Evolutionary conservation across 2,329 filamentous ascomycete species (phyloP).

Genomic region (Colletotrichum abscissum): DNA sequence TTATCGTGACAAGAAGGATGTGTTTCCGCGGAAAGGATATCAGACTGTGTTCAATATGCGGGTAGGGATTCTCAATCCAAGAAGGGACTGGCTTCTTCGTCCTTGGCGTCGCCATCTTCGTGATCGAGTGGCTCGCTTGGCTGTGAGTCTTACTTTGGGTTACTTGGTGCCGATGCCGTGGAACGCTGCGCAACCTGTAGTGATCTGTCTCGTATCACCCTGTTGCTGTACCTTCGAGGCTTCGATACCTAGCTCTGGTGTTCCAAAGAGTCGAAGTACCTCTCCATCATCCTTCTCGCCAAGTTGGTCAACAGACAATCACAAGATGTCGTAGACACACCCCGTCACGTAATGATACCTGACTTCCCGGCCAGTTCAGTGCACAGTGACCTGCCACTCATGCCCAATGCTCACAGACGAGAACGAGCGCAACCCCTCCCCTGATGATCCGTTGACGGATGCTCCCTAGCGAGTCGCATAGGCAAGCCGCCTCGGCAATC

Average conservation of each 20-base stretch:
- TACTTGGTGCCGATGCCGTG: background rate
- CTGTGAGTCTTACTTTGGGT: background rate
- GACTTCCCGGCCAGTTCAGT: background rate
- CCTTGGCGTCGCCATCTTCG: slow-evolving; percentile 38
- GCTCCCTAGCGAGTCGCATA: background rate
- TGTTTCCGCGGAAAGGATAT: slow-evolving; percentile 53
- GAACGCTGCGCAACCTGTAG: background rate
- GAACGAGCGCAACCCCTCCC: background rate
- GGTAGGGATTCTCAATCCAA: slow-evolving; percentile 47
- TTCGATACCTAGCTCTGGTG: too few relatives aligned
- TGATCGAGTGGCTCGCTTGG: background rate
- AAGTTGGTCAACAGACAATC: background rate
- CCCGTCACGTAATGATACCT: background rate
- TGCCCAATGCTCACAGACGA: background rate
- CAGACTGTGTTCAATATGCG: slow-evolving; percentile 45
- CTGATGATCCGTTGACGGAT: background rate
- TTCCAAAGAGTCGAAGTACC: background rate
- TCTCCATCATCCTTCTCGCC: background rate
- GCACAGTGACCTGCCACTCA: background rate
- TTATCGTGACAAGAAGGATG: slow-evolving; percentile 57
- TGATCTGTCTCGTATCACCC: too few relatives aligned
- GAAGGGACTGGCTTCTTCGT: slow-evolving; percentile 44
- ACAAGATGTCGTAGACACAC: background rate
- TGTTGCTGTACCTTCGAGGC: too few relatives aligned
- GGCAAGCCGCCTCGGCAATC: background rate